These are phyloP conservation scores for Gremmenia infestans DNA, from an alignment of 2,329 filamentous ascomycete genomes.

Conservation along the genomic window DNA sequence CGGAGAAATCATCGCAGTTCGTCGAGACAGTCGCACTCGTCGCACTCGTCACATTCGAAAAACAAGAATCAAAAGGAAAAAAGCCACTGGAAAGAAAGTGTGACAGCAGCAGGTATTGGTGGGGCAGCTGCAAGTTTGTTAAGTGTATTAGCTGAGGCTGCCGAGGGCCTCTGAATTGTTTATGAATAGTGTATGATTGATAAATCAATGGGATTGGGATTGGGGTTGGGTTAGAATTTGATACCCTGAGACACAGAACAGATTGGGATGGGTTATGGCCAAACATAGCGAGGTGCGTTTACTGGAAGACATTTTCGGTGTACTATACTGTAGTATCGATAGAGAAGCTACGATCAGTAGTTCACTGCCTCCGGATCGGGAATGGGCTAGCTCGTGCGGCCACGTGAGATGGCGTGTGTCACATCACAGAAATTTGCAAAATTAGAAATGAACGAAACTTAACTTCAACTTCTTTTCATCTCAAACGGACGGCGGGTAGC, in stretches of 20 bases:
- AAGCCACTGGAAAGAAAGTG: slow-evolving; percentile 46
- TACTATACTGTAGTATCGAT: too few relatives aligned
- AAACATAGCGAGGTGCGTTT: too few relatives aligned
- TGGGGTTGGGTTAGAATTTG: not conserved
- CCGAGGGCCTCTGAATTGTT: slow-evolving; percentile 28
- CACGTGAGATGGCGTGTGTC: too few relatives aligned
- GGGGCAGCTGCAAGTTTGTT: slow-evolving; percentile 55
- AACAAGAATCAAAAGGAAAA: slow-evolving; percentile 15
- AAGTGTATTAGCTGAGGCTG: slow-evolving; percentile 54
- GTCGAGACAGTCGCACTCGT: not conserved
- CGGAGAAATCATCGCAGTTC: not conserved
- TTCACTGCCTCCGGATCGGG: too few relatives aligned
- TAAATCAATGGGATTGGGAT: not conserved
- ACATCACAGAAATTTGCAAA: too few relatives aligned
- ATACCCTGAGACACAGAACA: not conserved
- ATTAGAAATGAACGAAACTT: too few relatives aligned
- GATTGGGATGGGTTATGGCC: not conserved
- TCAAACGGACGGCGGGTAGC: too few relatives aligned
- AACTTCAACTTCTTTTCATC: too few relatives aligned
- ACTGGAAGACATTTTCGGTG: too few relatives aligned
- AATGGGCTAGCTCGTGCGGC: too few relatives aligned
- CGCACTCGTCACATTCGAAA: slow-evolving; percentile 4
- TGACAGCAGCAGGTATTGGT: slow-evolving; percentile 54
- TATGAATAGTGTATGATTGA: slow-evolving; percentile 5
- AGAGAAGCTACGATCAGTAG: too few relatives aligned